These are phyloP conservation scores for Polyporus arcularius DNA, from an alignment of 768 basidiomycete genomes.

Conservation along the genomic window DNA sequence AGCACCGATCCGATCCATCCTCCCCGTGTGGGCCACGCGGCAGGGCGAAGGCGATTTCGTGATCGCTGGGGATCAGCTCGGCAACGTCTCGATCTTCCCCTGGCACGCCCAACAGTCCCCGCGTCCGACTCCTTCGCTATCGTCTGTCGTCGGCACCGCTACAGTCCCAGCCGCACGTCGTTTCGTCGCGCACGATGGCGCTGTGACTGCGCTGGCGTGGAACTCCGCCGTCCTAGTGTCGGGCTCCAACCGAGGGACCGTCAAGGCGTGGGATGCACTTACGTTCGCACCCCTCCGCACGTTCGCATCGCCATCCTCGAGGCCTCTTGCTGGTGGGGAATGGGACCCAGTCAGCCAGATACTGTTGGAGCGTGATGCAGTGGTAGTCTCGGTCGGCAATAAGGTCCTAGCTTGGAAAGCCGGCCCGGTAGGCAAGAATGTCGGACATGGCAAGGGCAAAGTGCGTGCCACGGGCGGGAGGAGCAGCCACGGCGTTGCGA, in stretches of 20 bases:
- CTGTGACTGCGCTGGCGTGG: constrained; percentile 66
- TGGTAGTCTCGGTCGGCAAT: constrained; percentile 63
- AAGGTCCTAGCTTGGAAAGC: constrained; percentile 70
- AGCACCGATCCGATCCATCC: constrained; percentile 51
- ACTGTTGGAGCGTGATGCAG: constrained; percentile 51
- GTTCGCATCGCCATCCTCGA: constrained; percentile 46
- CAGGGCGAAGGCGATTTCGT: constrained; percentile 49
- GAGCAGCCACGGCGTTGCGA: constrained; percentile 24
- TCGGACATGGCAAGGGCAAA: constrained; percentile 28
- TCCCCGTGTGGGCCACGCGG: constrained; percentile 48
- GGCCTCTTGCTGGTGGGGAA: constrained; percentile 33
- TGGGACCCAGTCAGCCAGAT: constrained; percentile 57
- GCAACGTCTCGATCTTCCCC: constrained; percentile 62
- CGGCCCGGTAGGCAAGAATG: constrained; percentile 43
- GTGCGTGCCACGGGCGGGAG: constrained; percentile 17
- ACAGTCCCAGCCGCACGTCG: constrained; percentile 40
- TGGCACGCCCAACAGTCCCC: constrained; percentile 35
- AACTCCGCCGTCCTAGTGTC: constrained; percentile 60
- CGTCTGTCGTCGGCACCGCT: constrained; percentile 5
- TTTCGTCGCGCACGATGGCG: constrained; percentile 63
- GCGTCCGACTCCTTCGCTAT: not conserved
- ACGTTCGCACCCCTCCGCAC: constrained; percentile 58
- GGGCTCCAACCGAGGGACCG: constrained; percentile 63
- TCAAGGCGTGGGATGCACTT: constrained; percentile 66
- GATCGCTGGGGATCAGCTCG: constrained; percentile 64